phyloP scores from a whole-genome alignment of 2,329 filamentous ascomycete genomes.

The Metarhizium anisopliae region DNA sequence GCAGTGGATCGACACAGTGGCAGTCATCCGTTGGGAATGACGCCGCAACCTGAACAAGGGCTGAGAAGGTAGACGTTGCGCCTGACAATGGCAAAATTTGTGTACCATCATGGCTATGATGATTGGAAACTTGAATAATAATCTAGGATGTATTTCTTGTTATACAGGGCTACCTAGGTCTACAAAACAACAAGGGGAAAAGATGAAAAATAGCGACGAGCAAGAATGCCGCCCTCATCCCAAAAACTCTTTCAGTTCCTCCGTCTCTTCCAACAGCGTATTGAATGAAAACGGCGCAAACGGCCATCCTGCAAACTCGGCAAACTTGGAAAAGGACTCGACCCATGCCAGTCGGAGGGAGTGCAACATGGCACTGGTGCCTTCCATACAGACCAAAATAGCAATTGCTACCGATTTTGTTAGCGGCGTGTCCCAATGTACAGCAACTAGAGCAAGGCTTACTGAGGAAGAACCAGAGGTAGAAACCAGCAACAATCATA shows the following conservation, averaged over 20 bases:
- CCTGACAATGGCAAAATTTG: neutral
- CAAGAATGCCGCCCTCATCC: slow-evolving; percentile 22
- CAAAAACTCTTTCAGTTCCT: slow-evolving; percentile 48
- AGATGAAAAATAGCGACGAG: slow-evolving; percentile 4
- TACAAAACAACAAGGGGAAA: slow-evolving; percentile 18
- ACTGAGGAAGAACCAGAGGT: slow-evolving; percentile 81
- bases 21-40: too few species aligned
- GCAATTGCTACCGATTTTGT: slow-evolving; percentile 28
- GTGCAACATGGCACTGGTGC: slow-evolving; percentile 92
- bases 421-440: slow-evolving; percentile 10
- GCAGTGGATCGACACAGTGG: too few species aligned
- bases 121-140: neutral
- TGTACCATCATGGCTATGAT: too few species aligned
- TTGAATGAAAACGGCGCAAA: slow-evolving; percentile 89
- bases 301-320: slow-evolving; percentile 78
- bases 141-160: slow-evolving; percentile 13
- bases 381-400: slow-evolving; percentile 88
- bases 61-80: neutral
- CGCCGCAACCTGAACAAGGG: too few species aligned
- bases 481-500: slow-evolving; percentile 74
- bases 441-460: slow-evolving; percentile 13
- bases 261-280: slow-evolving; percentile 74
- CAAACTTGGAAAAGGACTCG: slow-evolving; percentile 96
- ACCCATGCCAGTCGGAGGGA: slow-evolving; percentile 90
- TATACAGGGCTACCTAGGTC: slow-evolving; percentile 22